Evolutionary conservation across 371 early-diverging fungal species (phyloP).

Genomic region (Apophysomyces sp.): DNA sequence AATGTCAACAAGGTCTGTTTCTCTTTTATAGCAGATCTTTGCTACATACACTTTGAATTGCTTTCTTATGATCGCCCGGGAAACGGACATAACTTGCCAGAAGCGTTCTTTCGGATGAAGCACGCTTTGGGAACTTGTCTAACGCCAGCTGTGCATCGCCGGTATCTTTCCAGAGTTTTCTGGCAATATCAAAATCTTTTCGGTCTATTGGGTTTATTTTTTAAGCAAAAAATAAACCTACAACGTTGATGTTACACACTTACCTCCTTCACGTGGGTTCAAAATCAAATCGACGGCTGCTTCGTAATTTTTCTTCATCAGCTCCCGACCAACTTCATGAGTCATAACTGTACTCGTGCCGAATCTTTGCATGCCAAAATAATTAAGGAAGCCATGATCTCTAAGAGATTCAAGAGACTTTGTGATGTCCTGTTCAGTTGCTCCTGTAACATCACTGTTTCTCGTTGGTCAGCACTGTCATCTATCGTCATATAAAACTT

Average conservation of each 20-base stretch:
- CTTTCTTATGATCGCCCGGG: slow-evolving; percentile 56
- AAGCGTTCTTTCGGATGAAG: slow-evolving; percentile 74
- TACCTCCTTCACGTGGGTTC: slow-evolving; percentile 72
- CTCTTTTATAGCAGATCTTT: not conserved
- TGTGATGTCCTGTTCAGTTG: slow-evolving; percentile 43
- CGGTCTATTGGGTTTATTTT: slow-evolving; percentile 37
- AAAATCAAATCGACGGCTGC: slow-evolving; percentile 80
- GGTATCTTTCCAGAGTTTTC: slow-evolving; percentile 67
- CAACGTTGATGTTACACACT: not conserved
- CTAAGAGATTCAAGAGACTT: slow-evolving; percentile 63
- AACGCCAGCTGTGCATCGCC: slow-evolving; percentile 64
- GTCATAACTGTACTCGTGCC: slow-evolving; percentile 88
- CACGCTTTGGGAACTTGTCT: slow-evolving; percentile 67
- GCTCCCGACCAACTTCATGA: slow-evolving; percentile 82
- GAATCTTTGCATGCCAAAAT: slow-evolving; percentile 99
- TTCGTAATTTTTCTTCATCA: slow-evolving; percentile 78
- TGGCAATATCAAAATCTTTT: slow-evolving; percentile 58
- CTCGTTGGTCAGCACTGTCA: not conserved
- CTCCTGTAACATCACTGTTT: slow-evolving; percentile 37
- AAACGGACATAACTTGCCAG: slow-evolving; percentile 51
- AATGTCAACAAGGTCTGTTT: not conserved
- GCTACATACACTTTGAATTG: slow-evolving; percentile 57
- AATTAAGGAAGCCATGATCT: slow-evolving; percentile 91
- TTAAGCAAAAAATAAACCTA: not conserved
- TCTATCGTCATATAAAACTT: slow-evolving; percentile 4